These are phyloP conservation scores for Danielia oregonensis DNA, from an alignment of 805 yeast genomes.

Conservation along the genomic window DNA sequence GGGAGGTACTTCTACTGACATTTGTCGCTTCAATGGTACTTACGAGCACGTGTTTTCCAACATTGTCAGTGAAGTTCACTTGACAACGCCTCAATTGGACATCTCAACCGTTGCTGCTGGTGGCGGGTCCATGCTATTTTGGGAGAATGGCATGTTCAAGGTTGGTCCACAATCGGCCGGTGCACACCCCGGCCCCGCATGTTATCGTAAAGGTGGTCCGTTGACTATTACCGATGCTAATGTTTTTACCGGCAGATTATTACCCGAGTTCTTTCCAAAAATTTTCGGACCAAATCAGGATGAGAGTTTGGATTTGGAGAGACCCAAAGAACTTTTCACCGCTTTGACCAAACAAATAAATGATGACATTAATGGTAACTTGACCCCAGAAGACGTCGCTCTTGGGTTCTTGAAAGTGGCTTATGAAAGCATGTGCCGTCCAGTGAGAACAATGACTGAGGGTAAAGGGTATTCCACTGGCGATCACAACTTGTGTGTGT, in stretches of 20 bases:
- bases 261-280: constrained; percentile 73
- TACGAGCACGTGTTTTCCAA: constrained; percentile 39
- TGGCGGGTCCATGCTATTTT: constrained; percentile 31
- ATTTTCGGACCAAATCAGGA: constrained; percentile 82
- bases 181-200: constrained; percentile 88
- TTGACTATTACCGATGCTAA: constrained; percentile 85
- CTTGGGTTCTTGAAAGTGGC: constrained; percentile 81
- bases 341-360: constrained; percentile 55
- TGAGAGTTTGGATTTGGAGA: constrained; percentile 48
- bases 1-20: constrained; percentile 43
- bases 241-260: constrained; percentile 63
- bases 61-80: constrained; percentile 36
- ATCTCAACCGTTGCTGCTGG: constrained; percentile 40
- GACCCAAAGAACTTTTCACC: constrained; percentile 49
- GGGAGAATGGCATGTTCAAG: constrained; percentile 43
- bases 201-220: constrained; percentile 82
- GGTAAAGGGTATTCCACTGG: constrained; percentile 71
- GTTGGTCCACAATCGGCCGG: constrained; percentile 89
- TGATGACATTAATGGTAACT: constrained; percentile 32
- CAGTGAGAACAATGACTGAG: constrained; percentile 80
- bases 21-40: constrained; percentile 32
- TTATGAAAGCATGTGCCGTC: constrained; percentile 86
- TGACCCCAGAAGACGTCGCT: constrained; percentile 68
- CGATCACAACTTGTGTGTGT: constrained; percentile 70
- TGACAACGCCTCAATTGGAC: constrained; percentile 40